Percentiles rank a stretch among this genome's conserved stretches.
phyloP scores from a whole-genome alignment of 257 asterid species.

The Linaria vulgaris region DNA sequence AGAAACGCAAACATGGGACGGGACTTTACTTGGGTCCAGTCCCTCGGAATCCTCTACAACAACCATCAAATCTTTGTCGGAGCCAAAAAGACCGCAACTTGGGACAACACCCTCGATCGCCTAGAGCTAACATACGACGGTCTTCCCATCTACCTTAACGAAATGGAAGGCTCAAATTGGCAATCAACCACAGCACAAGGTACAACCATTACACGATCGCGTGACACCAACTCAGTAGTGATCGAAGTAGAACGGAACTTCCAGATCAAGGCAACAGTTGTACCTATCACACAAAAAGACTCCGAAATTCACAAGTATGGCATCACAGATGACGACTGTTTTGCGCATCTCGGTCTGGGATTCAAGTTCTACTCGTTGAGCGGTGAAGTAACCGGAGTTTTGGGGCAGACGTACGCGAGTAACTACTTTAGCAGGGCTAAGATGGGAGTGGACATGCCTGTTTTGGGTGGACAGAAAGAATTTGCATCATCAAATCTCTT shows the following conservation, averaged over 20 bases:
- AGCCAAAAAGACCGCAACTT: constrained; percentile 60
- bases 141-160: constrained; percentile 33
- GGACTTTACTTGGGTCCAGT: constrained; percentile 89
- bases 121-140: constrained; percentile 55
- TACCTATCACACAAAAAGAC: constrained; percentile 64
- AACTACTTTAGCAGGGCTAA: constrained; percentile 64
- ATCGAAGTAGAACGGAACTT: constrained; percentile 72
- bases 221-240: constrained; percentile 47
- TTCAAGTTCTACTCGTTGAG: constrained; percentile 72
- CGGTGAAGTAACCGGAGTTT: constrained; percentile 57
- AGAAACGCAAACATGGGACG: constrained; percentile 66
- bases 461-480: constrained; percentile 69
- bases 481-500: constrained; percentile 59
- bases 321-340: constrained; percentile 64
- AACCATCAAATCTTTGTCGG: constrained; percentile 54
- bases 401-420: constrained; percentile 73
- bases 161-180: constrained; percentile 52
- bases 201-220: constrained; percentile 42
- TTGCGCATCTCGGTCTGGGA: constrained; percentile 85
- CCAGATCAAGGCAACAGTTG: constrained; percentile 66
- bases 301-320: constrained; percentile 66
- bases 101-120: constrained; percentile 60
- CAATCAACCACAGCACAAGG: constrained; percentile 25
- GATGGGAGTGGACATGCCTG: constrained; percentile 86
- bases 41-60: constrained; percentile 73